A percentile compares a stretch with the other conserved stretches of the same genome.
Conservation (phyloP, 2,329 filamentous ascomycete species). For the Talaromyces verruculosus region DNA sequence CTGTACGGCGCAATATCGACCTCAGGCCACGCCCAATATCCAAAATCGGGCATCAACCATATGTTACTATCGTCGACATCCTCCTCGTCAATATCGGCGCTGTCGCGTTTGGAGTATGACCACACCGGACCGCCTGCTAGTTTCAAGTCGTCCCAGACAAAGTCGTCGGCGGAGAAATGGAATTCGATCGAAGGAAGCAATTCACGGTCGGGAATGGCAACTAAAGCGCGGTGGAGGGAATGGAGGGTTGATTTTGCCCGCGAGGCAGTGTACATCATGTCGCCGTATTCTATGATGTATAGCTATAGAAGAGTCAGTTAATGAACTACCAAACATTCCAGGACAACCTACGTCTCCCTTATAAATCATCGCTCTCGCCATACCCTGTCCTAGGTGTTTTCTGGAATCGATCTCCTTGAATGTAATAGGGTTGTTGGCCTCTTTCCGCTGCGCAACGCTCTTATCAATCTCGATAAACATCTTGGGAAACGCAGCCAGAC, state of each 20-base stretch:
- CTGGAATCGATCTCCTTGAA: slow-evolving; percentile 39
- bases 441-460: slow-evolving; percentile 27
- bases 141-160: slow-evolving; percentile 29
- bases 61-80: slow-evolving; percentile 35
- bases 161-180: slow-evolving; percentile 50
- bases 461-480: slow-evolving; percentile 41
- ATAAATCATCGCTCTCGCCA: slow-evolving; percentile 40
- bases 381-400: slow-evolving; percentile 33
- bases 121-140: slow-evolving; percentile 30
- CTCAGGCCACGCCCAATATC: slow-evolving; percentile 56
- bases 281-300: slow-evolving; percentile 38
- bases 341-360: slow-evolving; percentile 34
- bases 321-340: no score
- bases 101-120: slow-evolving; percentile 36
- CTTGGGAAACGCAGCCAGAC: slow-evolving; percentile 43
- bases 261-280: slow-evolving; percentile 36
- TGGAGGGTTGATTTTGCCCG: slow-evolving; percentile 47
- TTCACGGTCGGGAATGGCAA: slow-evolving; percentile 39
- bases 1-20: slow-evolving; percentile 47
- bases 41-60: slow-evolving; percentile 57
- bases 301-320: slow-evolving; percentile 30
- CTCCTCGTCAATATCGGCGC: slow-evolving; percentile 32
- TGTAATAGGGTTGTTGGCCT: slow-evolving; percentile 29
- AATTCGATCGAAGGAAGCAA: slow-evolving; percentile 53
- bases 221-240: slow-evolving; percentile 51